Conservation (phyloP, 331 rosid species). For the Quercus lobata region DNA sequence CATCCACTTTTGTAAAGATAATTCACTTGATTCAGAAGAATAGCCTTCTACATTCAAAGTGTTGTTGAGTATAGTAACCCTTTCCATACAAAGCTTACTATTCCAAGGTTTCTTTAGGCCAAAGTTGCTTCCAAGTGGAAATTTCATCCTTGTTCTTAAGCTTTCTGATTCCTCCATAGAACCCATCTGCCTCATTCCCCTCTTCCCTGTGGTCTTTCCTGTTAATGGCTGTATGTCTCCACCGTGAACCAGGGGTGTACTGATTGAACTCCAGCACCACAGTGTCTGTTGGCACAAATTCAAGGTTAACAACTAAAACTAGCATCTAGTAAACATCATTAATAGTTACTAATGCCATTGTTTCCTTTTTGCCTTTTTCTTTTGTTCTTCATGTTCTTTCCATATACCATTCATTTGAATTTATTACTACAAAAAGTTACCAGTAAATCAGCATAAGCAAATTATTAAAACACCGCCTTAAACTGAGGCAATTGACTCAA, state of each 20-base stretch:
- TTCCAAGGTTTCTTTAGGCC: slow-evolving; percentile 72
- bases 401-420: not conserved
- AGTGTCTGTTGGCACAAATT: slow-evolving; percentile 39
- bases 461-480: not conserved
- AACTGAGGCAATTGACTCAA: not conserved
- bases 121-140: slow-evolving; percentile 56
- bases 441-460: not conserved
- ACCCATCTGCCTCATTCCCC: slow-evolving; percentile 80
- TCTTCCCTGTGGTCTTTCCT: slow-evolving; percentile 71
- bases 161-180: slow-evolving; percentile 87
- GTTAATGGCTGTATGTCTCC: slow-evolving; percentile 59
- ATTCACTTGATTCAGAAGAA: slow-evolving; percentile 10
- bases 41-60: slow-evolving; percentile 14
- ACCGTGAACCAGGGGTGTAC: slow-evolving; percentile 65
- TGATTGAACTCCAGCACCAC: slow-evolving; percentile 87
- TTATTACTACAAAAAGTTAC: not conserved
- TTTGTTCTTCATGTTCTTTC: not conserved
- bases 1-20: slow-evolving; percentile 9
- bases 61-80: slow-evolving; percentile 7
- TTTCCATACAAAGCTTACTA: slow-evolving; percentile 17
- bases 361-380: not conserved
- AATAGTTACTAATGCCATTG: too few relatives aligned
- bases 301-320: not conserved
- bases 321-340: not conserved
- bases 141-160: slow-evolving; percentile 44